Evolutionary conservation across 2,329 filamentous ascomycete genomes (phyloP), one percentile per base, ranked within the genome.

Genomic region (Alternaria arborescens): DNA sequence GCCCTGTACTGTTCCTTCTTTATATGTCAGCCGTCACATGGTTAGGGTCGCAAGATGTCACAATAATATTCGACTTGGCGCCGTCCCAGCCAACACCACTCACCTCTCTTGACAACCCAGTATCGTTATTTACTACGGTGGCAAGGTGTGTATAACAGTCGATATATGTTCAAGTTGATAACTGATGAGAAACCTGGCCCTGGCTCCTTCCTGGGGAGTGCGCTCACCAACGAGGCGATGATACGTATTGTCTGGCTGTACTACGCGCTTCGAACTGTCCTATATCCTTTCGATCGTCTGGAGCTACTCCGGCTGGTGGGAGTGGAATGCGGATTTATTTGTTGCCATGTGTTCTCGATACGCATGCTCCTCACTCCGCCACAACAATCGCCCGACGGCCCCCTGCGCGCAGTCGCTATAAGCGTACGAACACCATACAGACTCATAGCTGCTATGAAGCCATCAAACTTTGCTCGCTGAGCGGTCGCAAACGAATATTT

Each of bases 391-490:
- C 52, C 30, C 59, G 38, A 48, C 26, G 42, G 40, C 47, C 41
- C 20, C 30, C 34, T 38, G 20, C 52, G 26, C 43, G 51, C 48
- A n/a, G 26, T 57, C 30, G 28, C 38, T 16, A 52, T 55, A 55
- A 51, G 52, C 52, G 26, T 64, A 28, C 50, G 52, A 24, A 43
- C 38, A 6, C 55, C 50, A 10, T 40, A 34, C 16, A 22, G n/a
- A 36, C 53, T 61, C 36, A 60, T 53, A 51, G 38, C 40, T 28
- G 34, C 60, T 20, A 69, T 70, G 70, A 66, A 64, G 20, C 56
- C 44, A 30, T 58, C 60, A 16, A 16, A 61, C 52, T n/a, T 62
- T 18, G 58, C 61, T 52, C 54, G 55, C 36, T 64, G 50, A 41
- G 48, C 61, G 16, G 43, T 64, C 47, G 61, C 56, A n/a, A 64